phyloP scores from a whole-genome alignment of 352 stramenopile genomes.

The Phytophthora fragariae region DNA sequence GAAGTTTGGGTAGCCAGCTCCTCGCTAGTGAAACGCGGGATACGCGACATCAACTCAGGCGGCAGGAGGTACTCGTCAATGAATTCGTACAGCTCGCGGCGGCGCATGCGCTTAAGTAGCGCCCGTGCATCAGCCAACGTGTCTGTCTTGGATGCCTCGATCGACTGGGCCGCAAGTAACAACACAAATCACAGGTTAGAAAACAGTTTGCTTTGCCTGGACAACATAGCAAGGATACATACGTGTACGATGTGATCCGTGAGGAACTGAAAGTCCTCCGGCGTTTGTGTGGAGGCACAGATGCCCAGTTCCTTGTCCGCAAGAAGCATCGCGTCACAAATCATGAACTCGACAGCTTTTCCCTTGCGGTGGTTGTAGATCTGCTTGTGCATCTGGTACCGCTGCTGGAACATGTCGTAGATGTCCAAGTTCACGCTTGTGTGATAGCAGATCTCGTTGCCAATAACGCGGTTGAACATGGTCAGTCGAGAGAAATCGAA shows the following conservation, averaged over 20 bases:
- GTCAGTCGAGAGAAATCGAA: constrained; percentile 84
- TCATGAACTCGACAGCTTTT: constrained; percentile 92
- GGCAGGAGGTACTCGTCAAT: constrained; percentile 85
- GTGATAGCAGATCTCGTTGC: constrained; percentile 91
- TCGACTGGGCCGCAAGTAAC: constrained; percentile 41
- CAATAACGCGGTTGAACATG: constrained; percentile 89
- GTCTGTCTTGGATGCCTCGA: constrained; percentile 78
- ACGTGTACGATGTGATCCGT: constrained; percentile 81
- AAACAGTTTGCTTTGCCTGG: not conserved
- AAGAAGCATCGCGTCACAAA: constrained; percentile 85
- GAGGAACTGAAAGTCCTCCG: constrained; percentile 79
- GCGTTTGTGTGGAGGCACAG: constrained; percentile 64
- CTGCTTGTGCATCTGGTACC: constrained; percentile 91
- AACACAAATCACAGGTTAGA: not conserved
- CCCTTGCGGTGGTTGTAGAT: constrained; percentile 92
- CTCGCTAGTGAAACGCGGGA: constrained; percentile 63
- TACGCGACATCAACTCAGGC: constrained; percentile 51
- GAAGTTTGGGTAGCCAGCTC: constrained; percentile 70
- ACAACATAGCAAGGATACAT: constrained; percentile 15
- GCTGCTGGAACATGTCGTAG: constrained; percentile 91
- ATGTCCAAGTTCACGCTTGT: constrained; percentile 88
- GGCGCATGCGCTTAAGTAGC: constrained; percentile 80
- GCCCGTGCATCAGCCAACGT: constrained; percentile 54
- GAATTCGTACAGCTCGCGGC: constrained; percentile 84
- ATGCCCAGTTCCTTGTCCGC: constrained; percentile 82